Evolutionary conservation across 139 green algal genomes (phyloP).

Genomic region (Volvox reticuliferus): DNA sequence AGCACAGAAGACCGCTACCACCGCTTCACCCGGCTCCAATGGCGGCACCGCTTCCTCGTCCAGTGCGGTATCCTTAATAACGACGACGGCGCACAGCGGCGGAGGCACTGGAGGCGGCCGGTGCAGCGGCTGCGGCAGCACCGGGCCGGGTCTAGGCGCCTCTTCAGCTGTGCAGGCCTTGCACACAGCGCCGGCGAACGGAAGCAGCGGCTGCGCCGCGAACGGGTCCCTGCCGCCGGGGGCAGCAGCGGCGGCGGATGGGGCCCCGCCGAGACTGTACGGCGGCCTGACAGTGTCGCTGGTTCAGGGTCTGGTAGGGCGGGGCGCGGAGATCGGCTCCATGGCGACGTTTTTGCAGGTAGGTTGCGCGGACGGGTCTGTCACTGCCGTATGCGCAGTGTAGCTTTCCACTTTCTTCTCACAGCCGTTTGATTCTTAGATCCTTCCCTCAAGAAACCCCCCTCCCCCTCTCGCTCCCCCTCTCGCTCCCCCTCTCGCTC

Average conservation of each 20-base stretch:
- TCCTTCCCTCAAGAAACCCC: no score
- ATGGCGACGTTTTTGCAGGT: conserved; percentile 35
- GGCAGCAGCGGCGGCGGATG: neutral
- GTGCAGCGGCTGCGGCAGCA: neutral
- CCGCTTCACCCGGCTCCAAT: neutral
- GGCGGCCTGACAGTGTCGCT: neutral
- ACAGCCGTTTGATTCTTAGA: no score
- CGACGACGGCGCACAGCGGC: neutral
- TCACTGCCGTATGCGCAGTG: no score
- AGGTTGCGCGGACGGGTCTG: neutral
- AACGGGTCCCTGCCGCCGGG: neutral
- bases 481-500: neutral
- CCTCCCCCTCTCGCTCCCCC: neutral
- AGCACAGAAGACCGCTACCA: neutral
- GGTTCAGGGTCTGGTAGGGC: conserved; percentile 10
- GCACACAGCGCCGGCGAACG: neutral
- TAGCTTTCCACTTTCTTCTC: no score
- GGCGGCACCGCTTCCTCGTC: neutral
- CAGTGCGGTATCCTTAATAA: neutral
- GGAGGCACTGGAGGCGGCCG: neutral
- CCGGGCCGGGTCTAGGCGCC: neutral
- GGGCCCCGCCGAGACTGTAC: neutral
- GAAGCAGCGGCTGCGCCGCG: neutral
- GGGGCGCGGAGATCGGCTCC: neutral
- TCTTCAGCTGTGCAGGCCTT: neutral